Base-by-base conservation (phyloP, 345 rosid species). In the Moringa oleifera region DNA sequence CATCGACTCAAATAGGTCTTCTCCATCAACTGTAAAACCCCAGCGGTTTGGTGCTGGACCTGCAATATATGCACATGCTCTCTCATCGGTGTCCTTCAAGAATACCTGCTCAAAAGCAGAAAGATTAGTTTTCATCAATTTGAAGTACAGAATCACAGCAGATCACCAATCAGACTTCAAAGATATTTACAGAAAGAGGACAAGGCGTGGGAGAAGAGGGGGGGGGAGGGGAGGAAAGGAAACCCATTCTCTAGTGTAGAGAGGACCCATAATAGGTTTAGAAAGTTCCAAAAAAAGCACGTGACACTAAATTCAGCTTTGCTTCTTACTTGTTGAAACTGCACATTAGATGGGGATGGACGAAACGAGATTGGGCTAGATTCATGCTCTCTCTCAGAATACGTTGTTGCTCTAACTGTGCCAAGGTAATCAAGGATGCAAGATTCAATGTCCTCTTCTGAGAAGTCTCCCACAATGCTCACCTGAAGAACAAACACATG, bases 11-110 rank as follows among this genome's bases (percentile, higher is more conserved):
- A 88, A 84, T 18, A 94, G 87, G 68, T 94, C 96, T 75, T 75
- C 71, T 20, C 95, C 95, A 53, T 95, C 95, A 63, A 80, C 89
- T 19, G 95, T 84, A 67, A 87, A 80, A 65, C 99, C 97, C 99
- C 99, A 95, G 36, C 97, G 94, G 54, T 91, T 95, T 47, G 99
- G 97, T n/a, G 97, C 99, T 66, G 99, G 97, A 68, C 99, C 99
- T 1, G 97, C 96, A 73, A 95, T 89, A 75, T 95, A 95, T 49
- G 98, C 99, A 69, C 99, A 91, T 53, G 99, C 99, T 80, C 99
- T 87, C 76, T 95, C 99, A 71, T 95, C 99, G 4, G 97, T 95
- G 71, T 95, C 99, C 79, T 91, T 89, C 83, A 95, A 76, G 81
- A 84, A 85, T 62, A 91, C 98, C 99, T 94, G 78, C 61, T 55